phyloP scores from a whole-genome alignment of 768 basidiomycete genomes.

The Auricularia auricula-judae region DNA sequence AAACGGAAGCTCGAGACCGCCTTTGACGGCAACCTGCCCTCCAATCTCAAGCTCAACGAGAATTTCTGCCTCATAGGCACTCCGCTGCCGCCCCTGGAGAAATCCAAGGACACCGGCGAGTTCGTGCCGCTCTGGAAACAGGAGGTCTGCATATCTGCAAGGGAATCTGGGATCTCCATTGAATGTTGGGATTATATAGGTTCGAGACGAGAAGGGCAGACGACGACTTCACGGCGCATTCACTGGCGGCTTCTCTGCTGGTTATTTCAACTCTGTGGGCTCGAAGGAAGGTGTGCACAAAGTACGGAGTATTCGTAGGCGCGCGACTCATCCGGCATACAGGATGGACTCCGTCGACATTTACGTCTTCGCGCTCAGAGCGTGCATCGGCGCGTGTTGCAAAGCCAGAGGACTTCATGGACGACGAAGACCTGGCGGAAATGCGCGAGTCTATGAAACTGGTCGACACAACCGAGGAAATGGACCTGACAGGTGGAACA shows the following conservation, averaged over 20 bases:
- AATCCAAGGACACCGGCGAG: slow-evolving; percentile 83
- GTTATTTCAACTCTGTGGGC: slow-evolving; percentile 93
- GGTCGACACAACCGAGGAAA: slow-evolving; percentile 71
- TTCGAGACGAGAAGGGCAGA: slow-evolving; percentile 87
- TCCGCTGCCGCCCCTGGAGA: slow-evolving; percentile 88
- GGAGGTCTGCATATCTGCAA: slow-evolving; percentile 40
- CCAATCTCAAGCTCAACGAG: slow-evolving; percentile 63
- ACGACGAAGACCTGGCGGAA: slow-evolving; percentile 91
- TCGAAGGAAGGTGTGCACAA: slow-evolving; percentile 73
- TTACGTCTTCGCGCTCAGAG: slow-evolving; percentile 77
- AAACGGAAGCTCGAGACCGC: slow-evolving; percentile 80
- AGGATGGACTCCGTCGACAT: slow-evolving; percentile 95
- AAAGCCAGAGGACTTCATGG: slow-evolving; percentile 95
- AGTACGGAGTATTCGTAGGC: not conserved
- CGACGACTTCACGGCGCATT: slow-evolving; percentile 95
- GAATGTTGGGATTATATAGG: slow-evolving; percentile 29
- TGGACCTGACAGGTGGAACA: slow-evolving; percentile 53
- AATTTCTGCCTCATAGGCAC: slow-evolving; percentile 90
- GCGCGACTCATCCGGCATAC: slow-evolving; percentile 4
- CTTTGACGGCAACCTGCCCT: slow-evolving; percentile 49
- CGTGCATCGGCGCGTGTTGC: slow-evolving; percentile 51
- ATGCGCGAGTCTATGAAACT: slow-evolving; percentile 61
- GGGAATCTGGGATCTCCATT: too few species aligned
- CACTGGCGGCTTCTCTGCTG: slow-evolving; percentile 95
- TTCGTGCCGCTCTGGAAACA: slow-evolving; percentile 98